Evolutionary conservation across 345 rosid species (phyloP).

Genomic region (Melaleuca alternifolia): DNA sequence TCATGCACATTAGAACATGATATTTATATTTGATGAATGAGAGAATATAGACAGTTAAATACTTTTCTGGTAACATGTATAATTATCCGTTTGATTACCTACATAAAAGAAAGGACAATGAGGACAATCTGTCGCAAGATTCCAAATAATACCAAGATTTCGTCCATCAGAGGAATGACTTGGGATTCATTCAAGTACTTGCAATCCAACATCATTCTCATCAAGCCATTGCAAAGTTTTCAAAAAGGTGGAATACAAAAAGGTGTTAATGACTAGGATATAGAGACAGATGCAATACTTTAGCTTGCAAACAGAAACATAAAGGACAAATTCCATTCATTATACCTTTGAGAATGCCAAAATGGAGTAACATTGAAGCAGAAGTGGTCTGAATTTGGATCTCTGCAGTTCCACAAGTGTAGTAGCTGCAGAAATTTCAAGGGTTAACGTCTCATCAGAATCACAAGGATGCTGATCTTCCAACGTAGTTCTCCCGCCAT

Average conservation of each 20-base stretch:
- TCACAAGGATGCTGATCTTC: constrained; percentile 17
- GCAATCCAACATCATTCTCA: not conserved
- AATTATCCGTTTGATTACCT: not conserved
- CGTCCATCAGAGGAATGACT: not conserved
- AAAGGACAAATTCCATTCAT: not conserved
- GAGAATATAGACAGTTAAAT: not conserved
- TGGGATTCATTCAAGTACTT: not conserved
- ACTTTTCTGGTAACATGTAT: not conserved
- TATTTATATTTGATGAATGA: not conserved
- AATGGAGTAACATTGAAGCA: constrained; percentile 44
- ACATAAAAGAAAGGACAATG: not conserved
- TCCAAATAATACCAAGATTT: not conserved
- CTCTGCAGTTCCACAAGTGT: constrained; percentile 52
- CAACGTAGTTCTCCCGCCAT: constrained; percentile 14
- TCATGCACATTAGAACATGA: not conserved
- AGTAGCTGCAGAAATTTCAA: constrained; percentile 49
- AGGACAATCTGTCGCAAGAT: not conserved
- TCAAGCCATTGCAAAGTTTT: not conserved
- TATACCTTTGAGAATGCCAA: constrained; percentile 56
- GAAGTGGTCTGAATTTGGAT: constrained; percentile 75
- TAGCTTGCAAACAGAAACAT: not conserved
- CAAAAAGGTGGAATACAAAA: not conserved
- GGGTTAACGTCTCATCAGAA: constrained; percentile 17
- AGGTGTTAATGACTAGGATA: not conserved
- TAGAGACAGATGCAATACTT: not conserved